Evolutionary conservation across 805 yeast species (phyloP).

Genomic region (Wickerhamiella spandovensis): DNA sequence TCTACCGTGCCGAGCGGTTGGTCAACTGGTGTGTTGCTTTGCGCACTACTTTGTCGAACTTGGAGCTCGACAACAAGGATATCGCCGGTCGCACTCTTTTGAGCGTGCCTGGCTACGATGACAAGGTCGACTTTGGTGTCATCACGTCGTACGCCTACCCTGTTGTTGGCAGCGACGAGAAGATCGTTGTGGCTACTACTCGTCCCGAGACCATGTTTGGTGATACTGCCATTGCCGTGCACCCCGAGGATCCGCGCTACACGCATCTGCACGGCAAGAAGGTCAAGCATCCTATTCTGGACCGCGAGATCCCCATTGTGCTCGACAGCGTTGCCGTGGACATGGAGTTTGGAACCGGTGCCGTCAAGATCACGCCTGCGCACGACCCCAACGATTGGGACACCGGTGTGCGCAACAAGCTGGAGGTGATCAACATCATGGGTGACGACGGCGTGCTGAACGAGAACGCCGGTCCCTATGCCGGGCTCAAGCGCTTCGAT

Average conservation of each 20-base stretch:
- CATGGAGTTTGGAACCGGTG: constrained; percentile 99
- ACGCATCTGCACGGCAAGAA: constrained; percentile 88
- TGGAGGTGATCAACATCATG: constrained; percentile 78
- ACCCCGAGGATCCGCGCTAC: constrained; percentile 89
- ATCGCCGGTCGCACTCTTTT: constrained; percentile 68
- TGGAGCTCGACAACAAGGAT: constrained; percentile 91
- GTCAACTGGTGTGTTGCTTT: constrained; percentile 94
- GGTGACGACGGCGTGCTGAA: constrained; percentile 89
- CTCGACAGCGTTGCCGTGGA: constrained; percentile 91
- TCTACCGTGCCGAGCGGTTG: constrained; percentile 84
- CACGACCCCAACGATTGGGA: constrained; percentile 95
- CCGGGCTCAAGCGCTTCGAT: constrained; percentile 84
- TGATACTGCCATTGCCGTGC: constrained; percentile 96
- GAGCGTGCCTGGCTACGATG: constrained; percentile 80
- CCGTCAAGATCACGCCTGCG: constrained; percentile 97
- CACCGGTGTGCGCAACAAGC: constrained; percentile 86
- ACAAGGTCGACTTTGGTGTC: constrained; percentile 90
- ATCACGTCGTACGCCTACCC: constrained; percentile 90
- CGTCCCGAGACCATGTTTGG: constrained; percentile 98
- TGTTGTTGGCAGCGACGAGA: constrained; percentile 76
- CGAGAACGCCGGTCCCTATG: constrained; percentile 79
- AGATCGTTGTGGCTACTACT: constrained; percentile 85
- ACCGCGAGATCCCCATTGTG: constrained; percentile 73
- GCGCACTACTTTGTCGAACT: constrained; percentile 88
- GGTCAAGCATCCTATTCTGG: constrained; percentile 80